Base-by-base conservation (phyloP, 2,329 filamentous ascomycete species). In the Exophiala dermatitidis region DNA sequence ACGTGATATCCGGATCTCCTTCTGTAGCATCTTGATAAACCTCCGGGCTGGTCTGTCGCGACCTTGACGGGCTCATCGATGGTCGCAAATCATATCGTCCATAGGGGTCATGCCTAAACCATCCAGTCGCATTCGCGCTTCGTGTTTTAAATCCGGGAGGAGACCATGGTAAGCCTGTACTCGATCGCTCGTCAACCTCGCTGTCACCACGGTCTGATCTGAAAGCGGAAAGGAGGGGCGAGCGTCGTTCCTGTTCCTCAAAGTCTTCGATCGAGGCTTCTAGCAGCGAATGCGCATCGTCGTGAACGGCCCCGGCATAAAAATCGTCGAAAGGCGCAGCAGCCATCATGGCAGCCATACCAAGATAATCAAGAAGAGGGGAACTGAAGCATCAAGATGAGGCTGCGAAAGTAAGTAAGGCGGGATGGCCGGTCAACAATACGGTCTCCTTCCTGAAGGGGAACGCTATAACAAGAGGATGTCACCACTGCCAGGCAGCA, bases 181-280 rank as follows among this genome's bases (percentile, higher is more conserved):
- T 70, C 64, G 51, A 64, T 60, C 58, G 64, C 53, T 74, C 74
- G 45, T 73, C 71, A 10, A 68, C 54, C 54, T 73, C 69, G 45
- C 77, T 72, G 34, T 73, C 71, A 47, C 72, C 72, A 10, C 53
- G 56, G 38, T 70, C 67, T 41, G 74, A 83, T 61, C 79, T 77
- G 72, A 85, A 84, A 63, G 78, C 81, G 26, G 75, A 74, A 55
- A 80, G 78, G 48, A 76, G 66, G 12, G 78, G 79, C 10, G 77
- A 77, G 33, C 72, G 74, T 53, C 72, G 73, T 56, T 75, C 75
- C 62, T 74, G 73, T 58, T 74, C 74, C 65, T 82, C 80, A 69
- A 81, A 82, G 68, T 83, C 80, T 66, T 81, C 78, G 60, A 83
- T 76, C 53, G 78, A 82, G 51, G 77, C 79, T 68, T 76, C 74